Conservation (phyloP, 371 early-diverging fungal species). For the Encephalitozoon romaleae region DNA sequence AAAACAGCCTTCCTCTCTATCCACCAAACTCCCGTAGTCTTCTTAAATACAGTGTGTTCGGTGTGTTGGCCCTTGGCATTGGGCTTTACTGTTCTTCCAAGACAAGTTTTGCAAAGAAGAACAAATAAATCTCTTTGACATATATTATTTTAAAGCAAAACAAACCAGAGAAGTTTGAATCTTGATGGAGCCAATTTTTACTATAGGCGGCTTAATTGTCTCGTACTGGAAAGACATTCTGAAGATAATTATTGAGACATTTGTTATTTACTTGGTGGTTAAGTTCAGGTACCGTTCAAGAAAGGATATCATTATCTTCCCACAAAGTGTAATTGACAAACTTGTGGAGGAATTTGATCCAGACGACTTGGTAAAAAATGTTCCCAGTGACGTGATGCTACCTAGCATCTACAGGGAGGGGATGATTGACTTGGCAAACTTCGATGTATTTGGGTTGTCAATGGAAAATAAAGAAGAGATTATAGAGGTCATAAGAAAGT, state of each 20-base stretch:
- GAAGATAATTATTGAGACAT: slow-evolving; percentile 9
- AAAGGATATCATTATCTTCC: not conserved
- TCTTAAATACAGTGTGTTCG: slow-evolving; percentile 16
- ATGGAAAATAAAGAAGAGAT: slow-evolving; percentile 66
- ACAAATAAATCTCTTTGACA: slow-evolving; percentile 2
- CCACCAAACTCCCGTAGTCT: slow-evolving; percentile 3
- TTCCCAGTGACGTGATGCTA: not conserved
- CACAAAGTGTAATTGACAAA: not conserved
- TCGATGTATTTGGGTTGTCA: slow-evolving; percentile 41
- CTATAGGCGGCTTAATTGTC: not conserved
- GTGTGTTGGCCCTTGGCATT: not conserved
- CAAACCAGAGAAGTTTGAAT: not conserved
- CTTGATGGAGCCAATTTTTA: not conserved
- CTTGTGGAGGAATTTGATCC: slow-evolving; percentile 26
- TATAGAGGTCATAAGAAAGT: slow-evolving; percentile 73
- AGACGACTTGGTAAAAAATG: slow-evolving; percentile 1
- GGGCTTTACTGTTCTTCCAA: not conserved
- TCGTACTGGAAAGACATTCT: slow-evolving; percentile 16
- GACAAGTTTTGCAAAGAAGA: not conserved
- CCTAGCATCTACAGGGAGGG: not conserved
- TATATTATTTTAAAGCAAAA: not conserved
- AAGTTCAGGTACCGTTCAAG: slow-evolving; percentile 6
- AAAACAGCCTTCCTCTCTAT: slow-evolving; percentile 29
- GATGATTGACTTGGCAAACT: not conserved
- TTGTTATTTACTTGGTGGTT: slow-evolving; percentile 22